A percentile compares a stretch with the other conserved stretches of the same genome.
Conservation (phyloP, 2,329 filamentous ascomycete genomes). For the Penicillium sp. region DNA sequence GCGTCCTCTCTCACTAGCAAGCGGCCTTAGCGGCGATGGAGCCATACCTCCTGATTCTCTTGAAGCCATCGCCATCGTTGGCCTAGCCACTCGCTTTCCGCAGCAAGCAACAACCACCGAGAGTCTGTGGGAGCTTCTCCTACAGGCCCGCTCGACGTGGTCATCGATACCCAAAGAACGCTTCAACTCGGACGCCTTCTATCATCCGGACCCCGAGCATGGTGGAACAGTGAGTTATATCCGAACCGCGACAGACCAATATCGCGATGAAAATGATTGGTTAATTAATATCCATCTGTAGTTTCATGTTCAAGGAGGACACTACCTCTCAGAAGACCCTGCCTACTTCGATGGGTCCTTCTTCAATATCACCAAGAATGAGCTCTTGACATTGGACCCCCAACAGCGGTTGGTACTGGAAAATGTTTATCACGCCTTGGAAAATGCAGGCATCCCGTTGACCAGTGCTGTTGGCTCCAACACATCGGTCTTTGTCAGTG, state of each 20-base stretch:
- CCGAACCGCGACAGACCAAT: not conserved
- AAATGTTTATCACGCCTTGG: slow-evolving; percentile 32
- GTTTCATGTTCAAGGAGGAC: slow-evolving; percentile 21
- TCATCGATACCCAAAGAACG: slow-evolving; percentile 36
- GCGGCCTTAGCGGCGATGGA: not conserved
- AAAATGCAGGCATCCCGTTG: slow-evolving; percentile 30
- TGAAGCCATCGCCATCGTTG: slow-evolving; percentile 37
- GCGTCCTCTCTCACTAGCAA: slow-evolving; percentile 6
- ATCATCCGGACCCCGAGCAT: slow-evolving; percentile 38
- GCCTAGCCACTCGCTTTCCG: slow-evolving; percentile 29
- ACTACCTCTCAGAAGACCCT: slow-evolving; percentile 31
- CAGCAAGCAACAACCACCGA: slow-evolving; percentile 32
- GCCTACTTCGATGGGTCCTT: slow-evolving; percentile 29
- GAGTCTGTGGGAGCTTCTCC: slow-evolving; percentile 33
- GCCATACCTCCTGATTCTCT: slow-evolving; percentile 4
- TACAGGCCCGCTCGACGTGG: slow-evolving; percentile 28
- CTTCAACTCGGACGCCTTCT: slow-evolving; percentile 34
- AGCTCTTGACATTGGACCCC: slow-evolving; percentile 29
- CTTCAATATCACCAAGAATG: slow-evolving; percentile 29
- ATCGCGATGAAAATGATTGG: not conserved
- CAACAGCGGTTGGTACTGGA: slow-evolving; percentile 35
- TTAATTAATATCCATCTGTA: not conserved
- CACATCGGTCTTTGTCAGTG: slow-evolving; percentile 26
- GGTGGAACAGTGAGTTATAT: slow-evolving; percentile 27
- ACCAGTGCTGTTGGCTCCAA: slow-evolving; percentile 18